These are phyloP conservation scores for Pleurotus sapidus DNA, from an alignment of 768 basidiomycete genomes.

Conservation along the genomic window DNA sequence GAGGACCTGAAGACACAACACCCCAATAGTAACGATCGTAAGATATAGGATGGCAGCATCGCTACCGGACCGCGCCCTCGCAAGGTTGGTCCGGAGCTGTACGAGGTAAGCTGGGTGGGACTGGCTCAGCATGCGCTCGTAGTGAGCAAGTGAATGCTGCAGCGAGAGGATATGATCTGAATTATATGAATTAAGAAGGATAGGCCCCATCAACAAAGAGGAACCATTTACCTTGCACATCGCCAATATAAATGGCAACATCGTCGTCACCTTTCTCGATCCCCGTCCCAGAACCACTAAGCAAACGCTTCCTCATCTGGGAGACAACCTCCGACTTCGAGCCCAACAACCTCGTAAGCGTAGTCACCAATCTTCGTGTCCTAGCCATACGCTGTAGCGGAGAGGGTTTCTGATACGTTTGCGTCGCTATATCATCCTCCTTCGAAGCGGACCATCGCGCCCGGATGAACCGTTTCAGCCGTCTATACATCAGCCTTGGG, in stretches of 20 bases:
- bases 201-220: neutral
- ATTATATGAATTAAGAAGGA: constrained; percentile 1
- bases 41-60: constrained; percentile 69
- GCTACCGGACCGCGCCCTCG: constrained; percentile 54
- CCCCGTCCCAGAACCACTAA: constrained; percentile 35
- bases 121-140: constrained; percentile 85
- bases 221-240: constrained; percentile 71
- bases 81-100: constrained; percentile 64
- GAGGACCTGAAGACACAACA: constrained; percentile 61
- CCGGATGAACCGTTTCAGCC: constrained; percentile 2
- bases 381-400: constrained; percentile 78
- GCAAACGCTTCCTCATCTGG: constrained; percentile 73
- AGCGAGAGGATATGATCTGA: constrained; percentile 88
- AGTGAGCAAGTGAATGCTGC: constrained; percentile 80
- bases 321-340: constrained; percentile 83
- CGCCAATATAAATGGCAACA: constrained; percentile 85
- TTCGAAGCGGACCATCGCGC: constrained; percentile 12
- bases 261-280: constrained; percentile 54
- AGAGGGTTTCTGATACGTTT: constrained; percentile 24
- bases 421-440: constrained; percentile 11
- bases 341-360: constrained; percentile 69
- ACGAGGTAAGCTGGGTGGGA: constrained; percentile 85
- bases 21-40: constrained; percentile 62
- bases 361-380: constrained; percentile 75
- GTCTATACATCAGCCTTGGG: constrained; percentile 2